Evolutionary conservation across 345 rosid genomes (phyloP).

Genomic region (Gossypium australe): DNA sequence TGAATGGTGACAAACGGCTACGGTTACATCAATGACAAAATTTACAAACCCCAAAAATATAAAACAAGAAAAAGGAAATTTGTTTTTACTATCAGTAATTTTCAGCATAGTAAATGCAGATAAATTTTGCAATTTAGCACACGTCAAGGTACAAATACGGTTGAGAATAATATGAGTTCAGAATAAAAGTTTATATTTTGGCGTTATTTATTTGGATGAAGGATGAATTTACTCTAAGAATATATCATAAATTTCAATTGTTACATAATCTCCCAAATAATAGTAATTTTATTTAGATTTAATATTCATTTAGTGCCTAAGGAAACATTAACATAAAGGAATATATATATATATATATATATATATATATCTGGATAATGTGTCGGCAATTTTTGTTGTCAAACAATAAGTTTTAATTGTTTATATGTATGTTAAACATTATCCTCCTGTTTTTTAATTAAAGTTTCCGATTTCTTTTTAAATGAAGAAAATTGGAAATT

Average conservation of each 20-base stretch:
- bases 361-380: not conserved
- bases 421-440: too few relatives aligned
- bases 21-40: conserved; percentile 15
- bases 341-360: too few relatives aligned
- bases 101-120: not conserved
- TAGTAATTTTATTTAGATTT: too few relatives aligned
- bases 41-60: too few relatives aligned
- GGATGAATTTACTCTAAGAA: not conserved
- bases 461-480: too few relatives aligned
- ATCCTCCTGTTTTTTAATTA: too few relatives aligned
- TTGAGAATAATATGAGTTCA: not conserved
- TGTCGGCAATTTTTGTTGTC: not conserved
- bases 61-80: too few relatives aligned
- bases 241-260: not conserved
- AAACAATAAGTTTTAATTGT: not conserved
- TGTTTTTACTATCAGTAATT: not conserved
- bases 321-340: too few relatives aligned
- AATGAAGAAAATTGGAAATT: too few relatives aligned
- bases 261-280: too few relatives aligned
- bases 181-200: not conserved
- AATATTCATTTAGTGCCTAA: too few relatives aligned
- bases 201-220: not conserved
- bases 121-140: not conserved
- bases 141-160: not conserved
- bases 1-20: not conserved